phyloP scores from a whole-genome alignment of 1,139 yeast genomes.

The Nakaseomyces bracarensis region DNA sequence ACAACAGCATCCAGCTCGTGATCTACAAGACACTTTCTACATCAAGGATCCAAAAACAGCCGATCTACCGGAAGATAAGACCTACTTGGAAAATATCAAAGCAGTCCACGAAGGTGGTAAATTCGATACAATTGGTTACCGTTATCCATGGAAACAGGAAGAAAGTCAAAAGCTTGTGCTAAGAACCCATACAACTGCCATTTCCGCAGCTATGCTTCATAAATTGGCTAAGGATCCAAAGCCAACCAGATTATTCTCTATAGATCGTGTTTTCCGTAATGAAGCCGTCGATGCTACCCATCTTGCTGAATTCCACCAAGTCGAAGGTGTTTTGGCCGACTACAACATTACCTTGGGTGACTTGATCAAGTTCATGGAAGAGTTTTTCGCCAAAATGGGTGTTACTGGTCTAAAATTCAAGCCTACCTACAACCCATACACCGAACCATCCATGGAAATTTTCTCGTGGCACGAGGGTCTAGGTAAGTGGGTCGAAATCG shows the following conservation, averaged over 20 bases:
- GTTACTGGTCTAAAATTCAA: slow-evolving; percentile 90
- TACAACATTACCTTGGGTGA: slow-evolving; percentile 92
- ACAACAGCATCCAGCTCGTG: slow-evolving; percentile 99
- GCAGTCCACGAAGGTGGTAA: slow-evolving; percentile 85
- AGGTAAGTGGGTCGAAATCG: slow-evolving; percentile 97
- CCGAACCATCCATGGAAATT: slow-evolving; percentile 97
- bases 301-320: slow-evolving; percentile 98
- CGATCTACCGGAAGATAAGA: slow-evolving; percentile 69
- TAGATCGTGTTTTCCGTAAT: slow-evolving; percentile 97
- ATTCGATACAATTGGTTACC: slow-evolving; percentile 91
- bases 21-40: slow-evolving; percentile 95
- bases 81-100: slow-evolving; percentile 69
- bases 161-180: slow-evolving; percentile 87
- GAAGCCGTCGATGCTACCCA: slow-evolving; percentile 99
- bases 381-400: slow-evolving; percentile 95
- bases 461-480: slow-evolving; percentile 94
- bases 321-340: slow-evolving; percentile 98
- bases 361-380: slow-evolving; percentile 96
- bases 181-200: slow-evolving; percentile 96
- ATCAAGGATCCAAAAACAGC: slow-evolving; percentile 84
- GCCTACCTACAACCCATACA: slow-evolving; percentile 98
- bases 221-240: slow-evolving; percentile 81
- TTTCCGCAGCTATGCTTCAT: slow-evolving; percentile 81
- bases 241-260: slow-evolving; percentile 87
- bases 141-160: slow-evolving; percentile 92